A percentile compares a stretch with the other conserved stretches of the same genome.
Conservation (phyloP, 306 rosid species). For the Pueraria montana region DNA sequence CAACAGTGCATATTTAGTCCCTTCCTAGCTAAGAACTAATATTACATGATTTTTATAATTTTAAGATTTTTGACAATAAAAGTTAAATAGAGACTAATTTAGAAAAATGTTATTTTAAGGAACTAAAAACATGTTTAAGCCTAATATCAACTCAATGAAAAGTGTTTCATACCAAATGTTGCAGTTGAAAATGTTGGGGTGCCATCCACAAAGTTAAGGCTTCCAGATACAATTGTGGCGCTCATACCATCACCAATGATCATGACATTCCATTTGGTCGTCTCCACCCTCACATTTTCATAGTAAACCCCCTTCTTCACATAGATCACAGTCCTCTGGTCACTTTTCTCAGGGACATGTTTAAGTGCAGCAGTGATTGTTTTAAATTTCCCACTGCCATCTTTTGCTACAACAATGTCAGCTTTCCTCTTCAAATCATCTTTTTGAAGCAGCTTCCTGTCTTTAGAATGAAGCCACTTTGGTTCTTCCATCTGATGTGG, state of each 20-base stretch:
- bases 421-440: constrained; percentile 45
- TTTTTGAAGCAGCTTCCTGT: constrained; percentile 44
- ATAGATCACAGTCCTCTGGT: constrained; percentile 72
- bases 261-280: constrained; percentile 78
- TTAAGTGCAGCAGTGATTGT: constrained; percentile 68
- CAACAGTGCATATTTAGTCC: not conserved
- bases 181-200: constrained; percentile 83
- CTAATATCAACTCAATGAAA: not conserved
- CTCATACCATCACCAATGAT: constrained; percentile 84
- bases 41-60: too few relatives aligned
- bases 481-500: constrained; percentile 15
- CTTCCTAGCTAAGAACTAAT: not conserved
- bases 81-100: too few relatives aligned
- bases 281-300: constrained; percentile 73
- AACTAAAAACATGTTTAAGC: not conserved
- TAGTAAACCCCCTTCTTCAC: constrained; percentile 73
- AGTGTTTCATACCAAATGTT: constrained; percentile 70
- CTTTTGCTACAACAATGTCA: constrained; percentile 62
- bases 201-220: constrained; percentile 75
- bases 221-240: constrained; percentile 63
- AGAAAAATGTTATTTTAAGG: not conserved
- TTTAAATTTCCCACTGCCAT: constrained; percentile 64
- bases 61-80: too few relatives aligned
- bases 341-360: constrained; percentile 62
- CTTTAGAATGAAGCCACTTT: constrained; percentile 48